Conservation (phyloP, 2,329 filamentous ascomycete genomes). For the Talaromyces sp. region DNA sequence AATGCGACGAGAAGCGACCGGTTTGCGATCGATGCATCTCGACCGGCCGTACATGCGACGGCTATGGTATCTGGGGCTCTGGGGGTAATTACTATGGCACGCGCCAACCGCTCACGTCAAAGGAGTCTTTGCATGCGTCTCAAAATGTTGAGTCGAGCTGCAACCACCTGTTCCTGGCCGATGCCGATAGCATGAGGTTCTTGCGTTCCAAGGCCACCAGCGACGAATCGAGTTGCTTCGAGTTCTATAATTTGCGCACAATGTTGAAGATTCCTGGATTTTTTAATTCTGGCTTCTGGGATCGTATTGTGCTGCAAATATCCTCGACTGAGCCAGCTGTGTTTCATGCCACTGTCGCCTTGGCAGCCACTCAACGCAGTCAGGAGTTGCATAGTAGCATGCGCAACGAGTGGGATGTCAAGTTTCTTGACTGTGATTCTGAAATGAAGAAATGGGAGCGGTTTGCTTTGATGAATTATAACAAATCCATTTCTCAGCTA, state of each 20-base stretch:
- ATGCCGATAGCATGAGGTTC: background rate
- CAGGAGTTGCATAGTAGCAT: slow-evolving; percentile 7
- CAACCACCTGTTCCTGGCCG: background rate
- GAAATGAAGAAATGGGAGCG: slow-evolving; percentile 8
- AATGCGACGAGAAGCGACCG: background rate
- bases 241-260: slow-evolving; percentile 3
- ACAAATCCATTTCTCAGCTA: slow-evolving; percentile 5
- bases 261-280: slow-evolving; percentile 2
- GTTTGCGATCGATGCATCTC: slow-evolving; percentile 1
- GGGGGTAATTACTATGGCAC: slow-evolving; percentile 5
- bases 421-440: slow-evolving; percentile 1
- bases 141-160: background rate
- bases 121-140: background rate
- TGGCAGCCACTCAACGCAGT: slow-evolving; percentile 12
- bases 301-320: slow-evolving; percentile 10
- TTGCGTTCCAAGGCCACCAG: background rate
- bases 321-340: slow-evolving; percentile 13
- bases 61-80: slow-evolving; percentile 4
- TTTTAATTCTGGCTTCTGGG: slow-evolving; percentile 8
- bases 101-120: background rate
- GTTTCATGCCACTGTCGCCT: slow-evolving; percentile 13
- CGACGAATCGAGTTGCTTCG: slow-evolving; percentile 4
- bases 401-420: background rate
- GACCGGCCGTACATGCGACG: slow-evolving; percentile 2
- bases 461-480: slow-evolving; percentile 7